A percentile compares a stretch with the other conserved stretches of the same genome.
Conservation (phyloP, 371 early-diverging fungal genomes). For the Mortierella sp. region DNA sequence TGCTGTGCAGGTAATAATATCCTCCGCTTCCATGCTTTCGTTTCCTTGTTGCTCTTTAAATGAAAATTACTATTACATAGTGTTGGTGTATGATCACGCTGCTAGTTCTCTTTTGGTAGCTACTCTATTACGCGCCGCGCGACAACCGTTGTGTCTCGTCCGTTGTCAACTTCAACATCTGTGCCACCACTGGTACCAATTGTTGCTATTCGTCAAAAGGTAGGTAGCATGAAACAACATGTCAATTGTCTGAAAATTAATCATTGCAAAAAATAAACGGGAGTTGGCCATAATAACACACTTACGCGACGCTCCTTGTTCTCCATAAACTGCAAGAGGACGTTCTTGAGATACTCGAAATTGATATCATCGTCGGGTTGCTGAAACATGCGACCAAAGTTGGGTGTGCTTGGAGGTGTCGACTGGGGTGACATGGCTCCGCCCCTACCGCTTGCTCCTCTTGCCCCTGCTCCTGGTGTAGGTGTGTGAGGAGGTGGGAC, state of each 20-base stretch:
- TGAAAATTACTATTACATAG: not conserved
- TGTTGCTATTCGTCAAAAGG: constrained; percentile 64
- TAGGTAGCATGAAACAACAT: constrained; percentile 8
- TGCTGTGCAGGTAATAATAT: not conserved
- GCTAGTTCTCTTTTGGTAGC: not conserved
- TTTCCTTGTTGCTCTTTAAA: not conserved
- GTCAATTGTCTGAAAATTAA: not conserved
- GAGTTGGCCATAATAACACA: not conserved
- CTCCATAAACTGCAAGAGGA: constrained; percentile 90
- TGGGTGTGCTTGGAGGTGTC: constrained; percentile 49
- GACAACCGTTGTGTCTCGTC: constrained; percentile 82
- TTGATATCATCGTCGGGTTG: constrained; percentile 69
- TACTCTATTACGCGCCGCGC: constrained; percentile 28
- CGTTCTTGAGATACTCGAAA: constrained; percentile 89
- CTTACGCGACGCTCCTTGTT: constrained; percentile 78
- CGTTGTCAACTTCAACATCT: constrained; percentile 83
- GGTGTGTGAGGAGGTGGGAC: not conserved
- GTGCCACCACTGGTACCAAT: constrained; percentile 86
- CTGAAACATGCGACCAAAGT: constrained; percentile 28
- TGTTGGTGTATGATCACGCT: not conserved
- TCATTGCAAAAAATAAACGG: not conserved
- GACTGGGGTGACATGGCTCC: constrained; percentile 42
- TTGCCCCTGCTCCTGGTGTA: constrained; percentile 25
- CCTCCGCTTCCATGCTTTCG: not conserved
- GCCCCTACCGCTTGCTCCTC: constrained; percentile 18